A percentile compares a stretch with the other conserved stretches of the same genome.
Evolutionary conservation across 768 basidiomycete genomes (phyloP).

Genomic region (Boletus pseudopeckii): DNA sequence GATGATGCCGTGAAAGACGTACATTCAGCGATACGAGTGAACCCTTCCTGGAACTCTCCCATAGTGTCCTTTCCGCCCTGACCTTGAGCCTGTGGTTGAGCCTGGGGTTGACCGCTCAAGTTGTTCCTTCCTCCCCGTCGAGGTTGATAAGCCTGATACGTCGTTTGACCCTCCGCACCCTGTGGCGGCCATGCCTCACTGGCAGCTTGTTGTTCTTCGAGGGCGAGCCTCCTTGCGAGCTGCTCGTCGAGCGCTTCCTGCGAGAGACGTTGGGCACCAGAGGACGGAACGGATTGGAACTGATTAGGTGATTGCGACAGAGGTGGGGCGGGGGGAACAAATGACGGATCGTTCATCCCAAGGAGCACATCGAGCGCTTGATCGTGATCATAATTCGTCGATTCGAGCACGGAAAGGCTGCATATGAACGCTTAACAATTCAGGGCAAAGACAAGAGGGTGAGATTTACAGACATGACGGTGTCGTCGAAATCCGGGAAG

Average conservation of each 20-base stretch:
- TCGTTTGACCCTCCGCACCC: slow-evolving; percentile 2
- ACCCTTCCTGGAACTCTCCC: slow-evolving; percentile 69
- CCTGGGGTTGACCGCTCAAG: slow-evolving; percentile 3
- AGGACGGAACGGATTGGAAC: slow-evolving; percentile 25
- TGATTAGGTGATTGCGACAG: not conserved
- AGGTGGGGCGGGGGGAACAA: slow-evolving; percentile 38
- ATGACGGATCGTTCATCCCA: slow-evolving; percentile 84
- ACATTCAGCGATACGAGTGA: slow-evolving; percentile 79
- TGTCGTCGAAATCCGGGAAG: slow-evolving; percentile 79
- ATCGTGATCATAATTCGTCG: slow-evolving; percentile 67
- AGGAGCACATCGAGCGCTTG: slow-evolving; percentile 73
- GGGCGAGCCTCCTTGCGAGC: slow-evolving; percentile 65
- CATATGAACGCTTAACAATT: not conserved
- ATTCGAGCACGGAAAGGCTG: slow-evolving; percentile 70
- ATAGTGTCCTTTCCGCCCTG: slow-evolving; percentile 46
- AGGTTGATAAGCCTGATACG: slow-evolving; percentile 26
- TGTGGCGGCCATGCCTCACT: slow-evolving; percentile 19
- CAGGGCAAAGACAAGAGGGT: not conserved
- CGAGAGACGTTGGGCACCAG: slow-evolving; percentile 23
- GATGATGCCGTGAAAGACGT: slow-evolving; percentile 23
- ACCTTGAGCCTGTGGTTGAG: slow-evolving; percentile 6
- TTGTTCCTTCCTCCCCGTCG: slow-evolving; percentile 12
- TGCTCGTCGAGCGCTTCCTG: slow-evolving; percentile 79
- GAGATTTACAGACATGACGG: slow-evolving; percentile 52
- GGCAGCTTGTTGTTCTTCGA: slow-evolving; percentile 50